These are phyloP conservation scores for Murraya paniculata DNA, from an alignment of 345 rosid species.

Conservation along the genomic window DNA sequence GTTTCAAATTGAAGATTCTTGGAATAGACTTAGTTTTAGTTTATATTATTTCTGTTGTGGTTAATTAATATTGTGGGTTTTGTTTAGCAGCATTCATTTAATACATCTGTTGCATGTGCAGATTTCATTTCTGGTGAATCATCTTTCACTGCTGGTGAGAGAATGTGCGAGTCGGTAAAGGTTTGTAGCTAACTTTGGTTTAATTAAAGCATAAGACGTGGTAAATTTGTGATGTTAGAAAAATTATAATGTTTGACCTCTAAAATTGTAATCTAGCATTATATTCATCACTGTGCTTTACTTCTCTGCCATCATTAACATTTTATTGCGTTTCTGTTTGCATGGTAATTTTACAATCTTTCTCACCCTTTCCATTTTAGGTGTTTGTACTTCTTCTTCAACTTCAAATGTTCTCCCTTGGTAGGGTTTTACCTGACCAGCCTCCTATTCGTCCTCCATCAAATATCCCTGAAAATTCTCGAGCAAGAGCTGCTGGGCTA, in stretches of 20 bases:
- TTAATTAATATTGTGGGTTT: background rate
- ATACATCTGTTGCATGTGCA: conserved; percentile 21
- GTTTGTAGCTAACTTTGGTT: conserved; percentile 38
- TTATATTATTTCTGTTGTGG: background rate
- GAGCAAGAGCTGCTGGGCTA: conserved; percentile 62
- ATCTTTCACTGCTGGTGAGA: conserved; percentile 70
- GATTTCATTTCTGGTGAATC: conserved; percentile 59
- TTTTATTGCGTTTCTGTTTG: conserved; percentile 3
- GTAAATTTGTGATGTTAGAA: background rate
- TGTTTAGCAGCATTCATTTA: conserved; percentile 8
- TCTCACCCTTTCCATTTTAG: conserved; percentile 34
- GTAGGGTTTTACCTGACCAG: conserved; percentile 74
- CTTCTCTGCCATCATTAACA: background rate
- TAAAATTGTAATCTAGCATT: conserved; percentile 1
- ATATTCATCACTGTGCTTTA: background rate
- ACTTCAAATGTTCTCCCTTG: conserved; percentile 75
- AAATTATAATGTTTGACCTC: too few species aligned
- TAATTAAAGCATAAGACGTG: background rate
- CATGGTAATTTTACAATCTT: conserved; percentile 15
- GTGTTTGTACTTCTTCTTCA: conserved; percentile 91
- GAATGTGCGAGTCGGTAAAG: conserved; percentile 82
- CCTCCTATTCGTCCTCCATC: conserved; percentile 54
- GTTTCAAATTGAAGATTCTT: conserved; percentile 9
- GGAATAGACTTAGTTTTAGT: background rate
- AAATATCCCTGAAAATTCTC: conserved; percentile 51